phyloP scores from a whole-genome alignment of 768 basidiomycete genomes.

The Chalciporus chontae region DNA sequence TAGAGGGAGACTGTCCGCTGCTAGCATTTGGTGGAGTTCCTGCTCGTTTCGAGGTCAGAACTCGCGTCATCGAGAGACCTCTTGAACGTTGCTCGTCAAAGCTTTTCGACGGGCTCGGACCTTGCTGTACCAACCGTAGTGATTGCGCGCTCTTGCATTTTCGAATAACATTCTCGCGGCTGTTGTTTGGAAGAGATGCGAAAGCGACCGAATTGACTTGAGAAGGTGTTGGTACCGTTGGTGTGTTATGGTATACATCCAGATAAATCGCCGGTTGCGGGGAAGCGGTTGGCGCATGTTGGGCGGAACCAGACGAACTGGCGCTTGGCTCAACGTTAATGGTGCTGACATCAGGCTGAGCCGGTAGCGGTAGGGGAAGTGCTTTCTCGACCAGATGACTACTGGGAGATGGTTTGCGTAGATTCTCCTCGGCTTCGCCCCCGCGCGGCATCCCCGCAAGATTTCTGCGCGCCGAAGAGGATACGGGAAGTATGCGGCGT shows the following conservation, averaged over 20 bases:
- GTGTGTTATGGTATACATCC: slow-evolving; percentile 53
- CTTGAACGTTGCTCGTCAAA: slow-evolving; percentile 38
- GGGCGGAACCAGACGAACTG: slow-evolving; percentile 17
- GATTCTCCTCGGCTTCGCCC: slow-evolving; percentile 25
- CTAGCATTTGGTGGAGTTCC: slow-evolving; percentile 33
- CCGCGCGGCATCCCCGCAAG: slow-evolving; percentile 17
- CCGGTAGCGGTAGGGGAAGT: slow-evolving; percentile 44
- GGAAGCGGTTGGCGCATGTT: slow-evolving; percentile 27
- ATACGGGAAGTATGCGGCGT: slow-evolving; percentile 41
- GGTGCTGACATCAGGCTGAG: not conserved
- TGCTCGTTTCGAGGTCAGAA: slow-evolving; percentile 41
- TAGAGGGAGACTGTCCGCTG: slow-evolving; percentile 27
- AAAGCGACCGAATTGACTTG: slow-evolving; percentile 52
- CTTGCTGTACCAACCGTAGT: slow-evolving; percentile 12
- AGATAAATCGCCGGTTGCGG: slow-evolving; percentile 57
- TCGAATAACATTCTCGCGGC: slow-evolving; percentile 32
- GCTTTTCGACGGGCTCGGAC: not conserved
- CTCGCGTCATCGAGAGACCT: slow-evolving; percentile 55
- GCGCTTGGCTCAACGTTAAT: slow-evolving; percentile 1
- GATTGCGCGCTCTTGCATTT: slow-evolving; percentile 52
- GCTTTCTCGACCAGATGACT: slow-evolving; percentile 38
- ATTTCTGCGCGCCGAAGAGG: slow-evolving; percentile 30
- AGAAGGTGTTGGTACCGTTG: slow-evolving; percentile 38
- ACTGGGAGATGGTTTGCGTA: slow-evolving; percentile 11
- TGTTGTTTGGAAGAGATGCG: slow-evolving; percentile 18